Evolutionary conservation across 164 flowering plant species (phyloP).

Genomic region (Stephania cephalantha): DNA sequence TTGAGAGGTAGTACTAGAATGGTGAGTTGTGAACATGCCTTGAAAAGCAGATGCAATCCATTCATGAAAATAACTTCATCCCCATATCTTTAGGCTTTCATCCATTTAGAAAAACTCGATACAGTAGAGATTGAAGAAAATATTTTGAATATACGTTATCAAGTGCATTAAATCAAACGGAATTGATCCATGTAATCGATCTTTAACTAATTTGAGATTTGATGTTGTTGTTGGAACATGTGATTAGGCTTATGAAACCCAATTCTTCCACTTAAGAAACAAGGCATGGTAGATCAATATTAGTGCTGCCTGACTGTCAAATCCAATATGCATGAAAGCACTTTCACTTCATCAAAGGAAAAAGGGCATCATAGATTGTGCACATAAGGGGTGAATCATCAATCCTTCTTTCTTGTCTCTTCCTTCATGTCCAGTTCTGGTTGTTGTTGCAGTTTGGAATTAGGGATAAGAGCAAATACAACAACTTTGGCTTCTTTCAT

Average conservation of each 20-base stretch:
- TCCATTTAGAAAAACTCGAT: too few species aligned
- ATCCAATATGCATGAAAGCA: background rate
- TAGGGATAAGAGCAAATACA: slow-evolving; percentile 18
- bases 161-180: too few species aligned
- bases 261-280: background rate
- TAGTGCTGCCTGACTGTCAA: slow-evolving; percentile 1
- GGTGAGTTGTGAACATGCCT: background rate
- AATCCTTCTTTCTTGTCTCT: slow-evolving; percentile 21
- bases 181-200: too few species aligned
- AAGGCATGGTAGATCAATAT: background rate
- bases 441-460: slow-evolving; percentile 23
- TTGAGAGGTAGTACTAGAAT: background rate
- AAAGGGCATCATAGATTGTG: background rate
- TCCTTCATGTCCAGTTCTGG: slow-evolving; percentile 12
- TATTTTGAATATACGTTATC: too few species aligned
- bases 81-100: too few species aligned
- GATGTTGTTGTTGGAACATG: background rate
- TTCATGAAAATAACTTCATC: background rate
- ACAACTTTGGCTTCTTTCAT: slow-evolving; percentile 19
- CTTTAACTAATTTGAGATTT: too few species aligned
- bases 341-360: background rate
- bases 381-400: slow-evolving; percentile 4
- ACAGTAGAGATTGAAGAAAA: too few species aligned
- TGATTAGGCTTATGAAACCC: background rate
- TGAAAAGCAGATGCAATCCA: background rate